Base-by-base conservation (phyloP, 352 stramenopile species). In the Phytophthora syringae region DNA sequence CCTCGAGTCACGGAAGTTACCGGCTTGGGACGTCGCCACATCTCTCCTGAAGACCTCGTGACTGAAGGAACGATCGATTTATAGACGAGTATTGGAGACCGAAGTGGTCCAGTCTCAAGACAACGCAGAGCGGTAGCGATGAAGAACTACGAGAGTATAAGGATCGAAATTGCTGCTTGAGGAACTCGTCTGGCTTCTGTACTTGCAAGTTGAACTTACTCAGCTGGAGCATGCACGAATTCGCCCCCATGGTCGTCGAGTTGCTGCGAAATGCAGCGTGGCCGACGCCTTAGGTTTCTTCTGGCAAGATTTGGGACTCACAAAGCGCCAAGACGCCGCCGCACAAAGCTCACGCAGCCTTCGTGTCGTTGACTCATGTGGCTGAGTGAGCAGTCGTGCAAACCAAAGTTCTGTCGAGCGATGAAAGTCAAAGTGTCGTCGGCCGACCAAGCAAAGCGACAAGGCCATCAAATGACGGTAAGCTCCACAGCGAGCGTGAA, bases 21-120 rank as follows among this genome's bases (percentile, higher is more conserved):
- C 72, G 16, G 67, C 76, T 15, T 79, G 76, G 67, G 59, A 83
- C 25, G 73, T 86, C 9, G 76, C 74, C 10, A 67, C 61, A 5
- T 64, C 70, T 11, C 60, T 70, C 24, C 62, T 81, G 39, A 63
- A 52, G 25, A 53, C 58, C 18, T 51, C 64, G 34, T 72, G 64
- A 72, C 15, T 54, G 16, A 39, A 39, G 32, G 12, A 39, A n/a
- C n/a, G n/a, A n/a, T n/a, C n/a, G n/a, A 15, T 10, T 15, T 5
- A 20, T 20, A 48, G 40, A 48, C 20, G 40, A 48, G 42, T 13
- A 49, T 47, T 18, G 24, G n/a, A 52, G 52, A 60, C 27, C 40
- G n/a, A 53, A 47, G 24, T 22, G 32, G 27, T 30, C 15, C 25
- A 40, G 47, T 40, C 47, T 27, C 4, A 27, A 18, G 18, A 13